A percentile compares a stretch with the other conserved stretches of the same genome.
These are phyloP conservation scores for Bombardia bombarda DNA, from an alignment of 495 filamentous ascomycete species.

Conservation along the genomic window DNA sequence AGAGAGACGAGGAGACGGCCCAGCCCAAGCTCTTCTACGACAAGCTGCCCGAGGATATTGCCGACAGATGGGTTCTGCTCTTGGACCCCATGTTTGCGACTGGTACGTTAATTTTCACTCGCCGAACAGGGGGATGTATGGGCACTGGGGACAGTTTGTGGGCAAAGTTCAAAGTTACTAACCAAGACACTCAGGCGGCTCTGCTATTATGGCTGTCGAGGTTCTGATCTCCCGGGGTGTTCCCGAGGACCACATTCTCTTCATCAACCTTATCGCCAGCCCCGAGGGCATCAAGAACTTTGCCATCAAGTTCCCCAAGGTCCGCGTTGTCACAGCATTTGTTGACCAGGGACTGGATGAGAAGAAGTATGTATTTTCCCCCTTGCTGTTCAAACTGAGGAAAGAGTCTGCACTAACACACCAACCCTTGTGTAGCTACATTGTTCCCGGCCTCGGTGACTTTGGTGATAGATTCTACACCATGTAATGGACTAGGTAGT, in stretches of 20 bases:
- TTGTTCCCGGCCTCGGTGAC: slow-evolving; percentile 89
- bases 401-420: background rate
- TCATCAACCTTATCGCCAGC: slow-evolving; percentile 92
- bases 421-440: slow-evolving; percentile 62
- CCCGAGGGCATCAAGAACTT: slow-evolving; percentile 87
- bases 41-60: slow-evolving; percentile 90
- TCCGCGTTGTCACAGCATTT: slow-evolving; percentile 93
- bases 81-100: slow-evolving; percentile 98
- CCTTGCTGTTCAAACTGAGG: slow-evolving; percentile 1
- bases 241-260: slow-evolving; percentile 89
- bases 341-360: slow-evolving; percentile 88
- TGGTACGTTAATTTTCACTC: slow-evolving; percentile 44
- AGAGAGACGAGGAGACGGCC: slow-evolving; percentile 90
- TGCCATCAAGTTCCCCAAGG: slow-evolving; percentile 81
- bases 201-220: slow-evolving; percentile 92
- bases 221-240: slow-evolving; percentile 83
- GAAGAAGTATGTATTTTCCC: slow-evolving; percentile 72
- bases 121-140: background rate
- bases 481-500: slow-evolving; percentile 39
- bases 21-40: slow-evolving; percentile 93
- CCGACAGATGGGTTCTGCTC: slow-evolving; percentile 86
- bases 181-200: slow-evolving; percentile 57
- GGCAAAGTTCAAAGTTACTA: background rate
- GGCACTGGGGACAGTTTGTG: too few relatives aligned
- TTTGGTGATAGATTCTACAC: slow-evolving; percentile 98